A percentile compares a stretch with the other conserved stretches of the same genome.
These are phyloP conservation scores for Rugosomyces carneus DNA, from an alignment of 1,284 basidiomycete species.

Conservation along the genomic window DNA sequence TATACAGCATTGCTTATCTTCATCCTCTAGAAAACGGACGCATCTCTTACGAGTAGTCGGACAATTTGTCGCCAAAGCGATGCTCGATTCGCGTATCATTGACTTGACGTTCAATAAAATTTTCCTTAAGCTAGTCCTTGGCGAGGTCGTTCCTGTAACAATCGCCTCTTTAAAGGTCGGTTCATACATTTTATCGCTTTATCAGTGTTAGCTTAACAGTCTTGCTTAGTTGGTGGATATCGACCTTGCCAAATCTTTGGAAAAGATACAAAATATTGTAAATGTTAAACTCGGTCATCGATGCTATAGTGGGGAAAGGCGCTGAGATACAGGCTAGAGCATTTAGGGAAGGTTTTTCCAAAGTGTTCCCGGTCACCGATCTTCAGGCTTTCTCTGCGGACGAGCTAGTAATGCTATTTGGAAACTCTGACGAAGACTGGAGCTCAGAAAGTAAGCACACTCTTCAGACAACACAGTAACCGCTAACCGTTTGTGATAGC, in stretches of 20 bases:
- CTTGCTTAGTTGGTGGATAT: slow-evolving; percentile 67
- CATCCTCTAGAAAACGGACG: slow-evolving; percentile 56
- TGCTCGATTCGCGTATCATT: slow-evolving; percentile 96
- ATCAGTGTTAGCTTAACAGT: slow-evolving; percentile 3
- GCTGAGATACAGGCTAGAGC: slow-evolving; percentile 72
- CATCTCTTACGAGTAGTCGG: slow-evolving; percentile 89
- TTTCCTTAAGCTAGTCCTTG: slow-evolving; percentile 85
- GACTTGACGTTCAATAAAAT: slow-evolving; percentile 92
- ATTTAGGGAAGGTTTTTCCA: slow-evolving; percentile 87
- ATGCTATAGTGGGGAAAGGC: slow-evolving; percentile 78
- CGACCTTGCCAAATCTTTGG: slow-evolving; percentile 80
- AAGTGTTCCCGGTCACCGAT: slow-evolving; percentile 90
- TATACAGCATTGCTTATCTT: slow-evolving; percentile 1
- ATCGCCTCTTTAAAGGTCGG: slow-evolving; percentile 76
- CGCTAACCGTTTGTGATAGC: slow-evolving; percentile 39
- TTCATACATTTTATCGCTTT: slow-evolving; percentile 4
- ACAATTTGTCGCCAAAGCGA: slow-evolving; percentile 96
- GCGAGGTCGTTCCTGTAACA: slow-evolving; percentile 77
- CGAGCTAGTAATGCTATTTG: slow-evolving; percentile 90
- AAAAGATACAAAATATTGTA: slow-evolving; percentile 65
- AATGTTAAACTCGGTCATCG: slow-evolving; percentile 52
- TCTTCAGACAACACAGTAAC: background rate
- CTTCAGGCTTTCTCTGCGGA: slow-evolving; percentile 90
- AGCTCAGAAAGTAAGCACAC: slow-evolving; percentile 70
- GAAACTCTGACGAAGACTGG: slow-evolving; percentile 96